Evolutionary conservation across 257 asterid genomes (phyloP), one percentile per base, ranked within the genome.

Genomic region (Penstemon barbatus): DNA sequence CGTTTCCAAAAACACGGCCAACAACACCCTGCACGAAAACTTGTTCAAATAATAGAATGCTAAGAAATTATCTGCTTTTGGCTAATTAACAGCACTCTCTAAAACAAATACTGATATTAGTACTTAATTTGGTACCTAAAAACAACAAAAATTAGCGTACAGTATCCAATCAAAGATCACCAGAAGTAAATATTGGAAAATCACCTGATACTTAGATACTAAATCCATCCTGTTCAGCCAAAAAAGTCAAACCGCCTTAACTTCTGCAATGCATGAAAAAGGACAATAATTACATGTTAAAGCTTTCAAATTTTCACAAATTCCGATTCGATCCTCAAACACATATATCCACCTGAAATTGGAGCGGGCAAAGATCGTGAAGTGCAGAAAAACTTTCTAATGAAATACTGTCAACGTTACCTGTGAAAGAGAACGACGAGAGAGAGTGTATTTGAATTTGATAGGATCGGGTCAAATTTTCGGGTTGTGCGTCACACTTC

Each of bases 151-250:
- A 25, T 25, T 25, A 25, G 33, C 33, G 33, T 25, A 25, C 33
- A 0, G 33, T 25, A 25, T 25, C 33, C 33, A 25, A 25, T 25
- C 33, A 25, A 25, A 25, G 2, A 25, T 25, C 25, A 68, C 39
- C 6, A 10, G 49, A 63, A 41, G 45, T 19, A 7, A 61, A 25
- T 25, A 25, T 6, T 36, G 12, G 7, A 41, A 46, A 70, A 49
- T 59, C 58, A 92, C 98, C 98, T 92, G 98, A 77, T 89, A 89
- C 84, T 84, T 92, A 0, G 97, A 85, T 50, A 92, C 91, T 75
- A 60, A 70, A 70, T 70, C 69, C 69, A 60, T 71, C 42, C 54
- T 61, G 39, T 56, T 12, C 63, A 40, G 9, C 50, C 56, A 52
- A 56, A 49, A 49, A 2, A 70, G 37, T 11, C 61, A 44, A 50